Evolutionary conservation across 805 yeast species (phyloP), one percentile per base, ranked within the genome.

Genomic region (Saturnispora besseyi): DNA sequence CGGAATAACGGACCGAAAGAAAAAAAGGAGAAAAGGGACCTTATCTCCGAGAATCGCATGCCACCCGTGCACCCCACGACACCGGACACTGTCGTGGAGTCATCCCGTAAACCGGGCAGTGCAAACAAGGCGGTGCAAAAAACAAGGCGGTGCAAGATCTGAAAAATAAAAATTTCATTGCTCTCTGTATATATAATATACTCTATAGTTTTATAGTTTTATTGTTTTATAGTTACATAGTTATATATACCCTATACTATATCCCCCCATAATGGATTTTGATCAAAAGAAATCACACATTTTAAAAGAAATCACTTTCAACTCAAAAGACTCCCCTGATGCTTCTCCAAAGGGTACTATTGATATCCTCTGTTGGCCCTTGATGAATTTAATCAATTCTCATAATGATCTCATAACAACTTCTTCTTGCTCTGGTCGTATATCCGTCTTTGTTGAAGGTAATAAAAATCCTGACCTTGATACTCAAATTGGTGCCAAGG

Each of bases 311-410:
- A 81, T 84, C 7, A 59, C 62, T 1, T 61, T 67, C 3, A 78
- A 71, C 8, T 62, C 68, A 6, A 70, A 64, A 2, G 63, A 61
- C 0, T 62, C 67, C 11, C 80, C 78, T 4, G 91, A 84, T 63
- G 69, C 79, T n/a, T 84, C 95, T 2, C 96, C 96, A 13, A 89
- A 88, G 59, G 96, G 96, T 1, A 75, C 87, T 2, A 81, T 87
- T n/a, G 96, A 88, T 64, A 78, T 68, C 45, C 68, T 76, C 21
- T 82, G 95, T 57, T 59, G 82, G 11, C 95, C 96, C 2, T 73
- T 88, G 18, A 86, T 88, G 53, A 64, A 77, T 13, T 61, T 81
- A 13, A 82, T 88, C 57, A 88, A 88, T 59, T 56, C 74, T 3
- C 77, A 78, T 56, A 58, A 65, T 0, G 79, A 83, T 55, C 75